Percentiles rank a stretch among this genome's conserved stretches.
These are phyloP conservation scores for Metarhizium robertsii DNA, from an alignment of 2,329 filamentous ascomycete genomes.

Conservation along the genomic window DNA sequence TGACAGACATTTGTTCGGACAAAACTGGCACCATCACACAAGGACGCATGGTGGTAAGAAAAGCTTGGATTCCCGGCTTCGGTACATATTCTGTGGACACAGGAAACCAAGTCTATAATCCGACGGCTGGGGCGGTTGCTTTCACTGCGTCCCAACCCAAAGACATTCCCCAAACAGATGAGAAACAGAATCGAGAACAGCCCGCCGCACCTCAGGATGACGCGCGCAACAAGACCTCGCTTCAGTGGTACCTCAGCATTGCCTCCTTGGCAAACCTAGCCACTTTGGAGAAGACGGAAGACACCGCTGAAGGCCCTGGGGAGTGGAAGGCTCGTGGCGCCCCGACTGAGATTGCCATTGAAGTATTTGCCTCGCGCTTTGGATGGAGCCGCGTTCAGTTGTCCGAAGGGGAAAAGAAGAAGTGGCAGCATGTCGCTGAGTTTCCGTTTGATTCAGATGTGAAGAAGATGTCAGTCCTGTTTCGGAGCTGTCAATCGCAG, in stretches of 20 bases:
- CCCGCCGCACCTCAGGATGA: constrained; percentile 28
- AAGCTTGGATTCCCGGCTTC: constrained; percentile 20
- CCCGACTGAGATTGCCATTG: constrained; percentile 48
- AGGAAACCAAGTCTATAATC: constrained; percentile 21
- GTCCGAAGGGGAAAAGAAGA: constrained; percentile 11
- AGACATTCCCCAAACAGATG: constrained; percentile 2
- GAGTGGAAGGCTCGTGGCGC: constrained; percentile 36
- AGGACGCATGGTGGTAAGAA: constrained; percentile 19
- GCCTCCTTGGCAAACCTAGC: constrained; percentile 53
- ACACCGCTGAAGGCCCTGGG: constrained; percentile 13
- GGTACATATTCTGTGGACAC: constrained; percentile 23
- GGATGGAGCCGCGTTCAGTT: constrained; percentile 26
- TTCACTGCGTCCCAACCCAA: constrained; percentile 11
- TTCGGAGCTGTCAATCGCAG: constrained; percentile 20
- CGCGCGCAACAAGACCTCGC: constrained; percentile 20
- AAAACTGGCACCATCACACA: constrained; percentile 25
- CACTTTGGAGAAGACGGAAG: constrained; percentile 38
- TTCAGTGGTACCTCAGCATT: constrained; percentile 45
- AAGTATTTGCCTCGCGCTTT: constrained; percentile 48
- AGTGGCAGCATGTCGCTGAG: constrained; percentile 36
- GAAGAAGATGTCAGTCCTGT: constrained; percentile 50
- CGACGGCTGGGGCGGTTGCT: constrained; percentile 13
- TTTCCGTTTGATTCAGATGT: constrained; percentile 49
- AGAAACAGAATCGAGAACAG: constrained; percentile 4
- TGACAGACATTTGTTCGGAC: constrained; percentile 20